These are phyloP conservation scores for Aspergillus ellipticus DNA, from an alignment of 495 filamentous ascomycete species.

Conservation along the genomic window DNA sequence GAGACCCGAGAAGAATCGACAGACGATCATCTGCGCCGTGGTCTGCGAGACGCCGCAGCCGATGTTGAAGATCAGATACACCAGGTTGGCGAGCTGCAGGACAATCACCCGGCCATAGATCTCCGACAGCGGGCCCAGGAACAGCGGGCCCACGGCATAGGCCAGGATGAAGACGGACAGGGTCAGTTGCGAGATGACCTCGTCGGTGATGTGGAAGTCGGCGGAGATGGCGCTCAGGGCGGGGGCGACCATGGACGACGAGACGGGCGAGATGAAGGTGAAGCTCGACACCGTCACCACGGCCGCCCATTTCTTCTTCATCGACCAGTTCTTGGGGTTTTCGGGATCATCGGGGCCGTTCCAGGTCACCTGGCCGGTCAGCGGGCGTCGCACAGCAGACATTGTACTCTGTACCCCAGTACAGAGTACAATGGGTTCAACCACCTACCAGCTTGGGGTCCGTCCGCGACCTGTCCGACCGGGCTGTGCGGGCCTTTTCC, in stretches of 20 bases:
- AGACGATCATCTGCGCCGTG: constrained; percentile 51
- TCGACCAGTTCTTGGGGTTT: constrained; percentile 59
- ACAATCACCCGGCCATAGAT: constrained; percentile 67
- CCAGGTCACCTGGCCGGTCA: constrained; percentile 46
- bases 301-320: constrained; percentile 58
- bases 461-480: constrained; percentile 17
- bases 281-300: constrained; percentile 56
- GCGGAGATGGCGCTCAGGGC: constrained; percentile 50
- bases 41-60: constrained; percentile 50
- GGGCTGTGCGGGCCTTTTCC: constrained; percentile 22
- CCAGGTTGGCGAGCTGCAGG: constrained; percentile 57
- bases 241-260: constrained; percentile 71
- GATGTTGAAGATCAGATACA: constrained; percentile 62
- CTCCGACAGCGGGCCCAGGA: constrained; percentile 70
- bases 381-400: background rate
- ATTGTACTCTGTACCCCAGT: background rate
- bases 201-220: constrained; percentile 58
- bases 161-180: constrained; percentile 74
- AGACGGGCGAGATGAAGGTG: constrained; percentile 71
- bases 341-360: constrained; percentile 52
- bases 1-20: constrained; percentile 55
- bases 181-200: constrained; percentile 54
- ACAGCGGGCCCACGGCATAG: constrained; percentile 65
- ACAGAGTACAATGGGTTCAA: background rate
- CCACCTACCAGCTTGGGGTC: constrained; percentile 28